Base-by-base conservation (phyloP, 495 filamentous ascomycete genomes). In the Penicillium fimorum region DNA sequence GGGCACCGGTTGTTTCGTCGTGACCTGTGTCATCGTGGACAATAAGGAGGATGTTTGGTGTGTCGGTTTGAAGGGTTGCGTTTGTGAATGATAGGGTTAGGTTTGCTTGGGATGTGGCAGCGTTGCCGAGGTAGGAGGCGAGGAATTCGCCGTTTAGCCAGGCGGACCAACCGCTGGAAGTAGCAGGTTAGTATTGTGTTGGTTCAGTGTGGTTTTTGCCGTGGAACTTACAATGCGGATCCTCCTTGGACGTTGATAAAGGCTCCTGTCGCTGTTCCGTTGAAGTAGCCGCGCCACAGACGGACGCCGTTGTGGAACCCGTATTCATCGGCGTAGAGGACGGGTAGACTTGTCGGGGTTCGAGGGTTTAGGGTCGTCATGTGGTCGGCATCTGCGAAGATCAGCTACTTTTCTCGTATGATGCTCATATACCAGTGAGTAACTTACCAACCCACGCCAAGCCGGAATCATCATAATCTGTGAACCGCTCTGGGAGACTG, bases 11-110 rank as follows among this genome's bases (percentile, higher is more conserved):
- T 62, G 87, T 83, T 66, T 84, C 79, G 59, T 87, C 79, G 22
- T 88, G 74, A 35, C 87, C 87, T 70, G 86, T 89, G 65, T 88
- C 80, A 63, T 91, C 89, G 47, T 89, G 76, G n/a, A 90, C 60
- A 33, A 90, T 75, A 3, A 88, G 89, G 61, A 91, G 68, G 33
- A 85, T 73, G 63, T 88, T 86, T 38, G 58, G 65, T 8, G 71
- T 71, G 13, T 77, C 79, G 1, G 76, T 71, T 41, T 60, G 69
- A 35, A 89, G 73, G 12, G 71, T 72, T 18, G 79, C 75, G 10
- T 87, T 67, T 20, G 64, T 22, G 59, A 75, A 73, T 18, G 64
- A 57, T 38, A 75, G 61, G 13, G 67, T 70, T 15, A 67, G 54
- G 48, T 67, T 70, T 46, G 56, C 63, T 59, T 68, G 64, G 13